Conservation (phyloP, 768 basidiomycete genomes). For the Lentinula boryana region DNA sequence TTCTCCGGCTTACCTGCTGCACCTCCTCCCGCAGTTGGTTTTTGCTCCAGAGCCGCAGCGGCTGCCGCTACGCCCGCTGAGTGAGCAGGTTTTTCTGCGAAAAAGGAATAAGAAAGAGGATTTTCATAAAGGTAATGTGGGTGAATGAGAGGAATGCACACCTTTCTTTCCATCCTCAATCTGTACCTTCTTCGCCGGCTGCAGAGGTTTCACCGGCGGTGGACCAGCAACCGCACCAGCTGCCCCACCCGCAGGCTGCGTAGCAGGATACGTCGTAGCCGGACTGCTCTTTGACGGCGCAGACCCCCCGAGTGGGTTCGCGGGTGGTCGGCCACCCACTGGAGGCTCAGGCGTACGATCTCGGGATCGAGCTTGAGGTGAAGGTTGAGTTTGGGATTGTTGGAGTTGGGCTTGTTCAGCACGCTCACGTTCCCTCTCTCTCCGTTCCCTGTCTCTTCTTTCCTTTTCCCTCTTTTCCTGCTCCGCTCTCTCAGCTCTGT, state of each 20-base stretch:
- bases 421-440: conserved; percentile 22
- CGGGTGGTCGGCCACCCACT: conserved; percentile 26
- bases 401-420: background rate
- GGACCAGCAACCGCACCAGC: conserved; percentile 50
- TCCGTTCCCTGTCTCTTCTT: background rate
- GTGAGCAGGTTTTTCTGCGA: conserved; percentile 38
- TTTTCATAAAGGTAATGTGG: background rate
- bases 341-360: conserved; percentile 14
- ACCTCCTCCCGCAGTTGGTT: background rate
- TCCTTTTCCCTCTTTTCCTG: conserved; percentile 21
- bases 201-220: conserved; percentile 68
- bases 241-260: conserved; percentile 39
- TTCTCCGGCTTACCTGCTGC: conserved; percentile 55
- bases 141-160: background rate
- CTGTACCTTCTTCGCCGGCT: conserved; percentile 68
- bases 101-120: background rate
- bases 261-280: conserved; percentile 36
- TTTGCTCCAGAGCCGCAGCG: conserved; percentile 63
- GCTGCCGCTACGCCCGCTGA: conserved; percentile 48
- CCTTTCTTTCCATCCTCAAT: conserved; percentile 29
- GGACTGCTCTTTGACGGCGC: conserved; percentile 36
- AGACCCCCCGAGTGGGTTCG: conserved; percentile 13
- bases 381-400: background rate
- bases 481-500: conserved; percentile 13
- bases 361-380: background rate